These are phyloP conservation scores for Wallacemonas collosoma DNA, from an alignment of 208 protist genomes.

Conservation along the genomic window DNA sequence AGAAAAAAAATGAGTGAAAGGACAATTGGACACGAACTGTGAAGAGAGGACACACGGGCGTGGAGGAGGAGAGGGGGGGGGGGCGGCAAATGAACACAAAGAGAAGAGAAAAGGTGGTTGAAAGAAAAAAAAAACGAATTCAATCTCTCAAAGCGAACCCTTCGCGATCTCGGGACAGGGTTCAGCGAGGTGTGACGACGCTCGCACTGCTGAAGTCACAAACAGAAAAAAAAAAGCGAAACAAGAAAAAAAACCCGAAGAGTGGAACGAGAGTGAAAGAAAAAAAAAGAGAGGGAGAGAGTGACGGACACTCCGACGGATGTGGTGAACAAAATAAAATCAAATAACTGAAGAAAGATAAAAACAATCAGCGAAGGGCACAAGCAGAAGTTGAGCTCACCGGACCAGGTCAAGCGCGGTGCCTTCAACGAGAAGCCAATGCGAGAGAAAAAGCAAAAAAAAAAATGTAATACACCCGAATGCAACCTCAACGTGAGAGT, in stretches of 20 bases:
- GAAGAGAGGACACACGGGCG: too few relatives aligned
- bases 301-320: too few relatives aligned
- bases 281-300: background rate
- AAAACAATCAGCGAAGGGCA: background rate
- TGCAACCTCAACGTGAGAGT: too few relatives aligned
- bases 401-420: background rate
- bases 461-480: background rate
- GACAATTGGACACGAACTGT: too few relatives aligned
- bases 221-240: conserved; percentile 1
- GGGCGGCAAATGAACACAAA: background rate
- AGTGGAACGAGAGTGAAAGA: conserved; percentile 4
- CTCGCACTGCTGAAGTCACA: too few relatives aligned
- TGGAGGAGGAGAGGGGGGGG: too few relatives aligned
- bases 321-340: background rate
- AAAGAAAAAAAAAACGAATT: conserved; percentile 1
- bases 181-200: too few relatives aligned
- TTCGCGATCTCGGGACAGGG: too few relatives aligned
- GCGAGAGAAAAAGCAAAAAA: background rate
- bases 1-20: background rate
- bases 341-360: background rate
- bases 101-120: background rate
- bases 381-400: background rate
- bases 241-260: conserved; percentile 5
- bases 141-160: background rate
- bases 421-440: background rate